Percentiles rank a stretch among this genome's conserved stretches.
These are phyloP conservation scores for Cairneyella variabilis DNA, from an alignment of 495 filamentous ascomycete genomes.

Conservation along the genomic window DNA sequence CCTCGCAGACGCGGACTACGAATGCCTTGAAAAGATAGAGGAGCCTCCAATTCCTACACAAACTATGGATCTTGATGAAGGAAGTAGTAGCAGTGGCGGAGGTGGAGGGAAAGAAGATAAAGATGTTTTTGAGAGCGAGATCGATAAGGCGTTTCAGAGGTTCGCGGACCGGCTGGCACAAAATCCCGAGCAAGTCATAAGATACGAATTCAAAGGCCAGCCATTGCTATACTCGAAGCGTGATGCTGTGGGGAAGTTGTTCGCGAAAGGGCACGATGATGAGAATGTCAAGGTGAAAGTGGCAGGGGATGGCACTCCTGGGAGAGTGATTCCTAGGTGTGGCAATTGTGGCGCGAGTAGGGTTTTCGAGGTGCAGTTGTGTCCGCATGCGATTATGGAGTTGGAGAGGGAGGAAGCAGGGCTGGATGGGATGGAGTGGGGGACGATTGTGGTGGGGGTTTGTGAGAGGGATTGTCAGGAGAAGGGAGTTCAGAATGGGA, in stretches of 20 bases:
- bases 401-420: constrained; percentile 76
- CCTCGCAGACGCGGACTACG: constrained; percentile 86
- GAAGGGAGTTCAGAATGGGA: constrained; percentile 40
- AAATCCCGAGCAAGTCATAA: constrained; percentile 90
- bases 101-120: constrained; percentile 66
- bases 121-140: constrained; percentile 74
- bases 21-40: constrained; percentile 61
- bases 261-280: constrained; percentile 33
- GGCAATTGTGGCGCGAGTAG: constrained; percentile 67
- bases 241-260: constrained; percentile 66
- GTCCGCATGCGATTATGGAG: constrained; percentile 83
- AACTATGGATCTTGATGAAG: constrained; percentile 55
- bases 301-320: constrained; percentile 12
- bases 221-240: constrained; percentile 78
- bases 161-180: constrained; percentile 85
- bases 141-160: constrained; percentile 87
- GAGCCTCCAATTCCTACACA: constrained; percentile 40
- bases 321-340: constrained; percentile 81
- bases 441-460: constrained; percentile 86
- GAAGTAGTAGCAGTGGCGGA: no score
- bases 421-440: constrained; percentile 97
- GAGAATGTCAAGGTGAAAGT: constrained; percentile 24
- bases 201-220: constrained; percentile 81
- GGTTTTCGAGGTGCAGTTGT: constrained; percentile 90
- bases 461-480: constrained; percentile 69